Evolutionary conservation across 192 early-diverging fungal species (phyloP).

Genomic region (Nowakowskiella sp.): DNA sequence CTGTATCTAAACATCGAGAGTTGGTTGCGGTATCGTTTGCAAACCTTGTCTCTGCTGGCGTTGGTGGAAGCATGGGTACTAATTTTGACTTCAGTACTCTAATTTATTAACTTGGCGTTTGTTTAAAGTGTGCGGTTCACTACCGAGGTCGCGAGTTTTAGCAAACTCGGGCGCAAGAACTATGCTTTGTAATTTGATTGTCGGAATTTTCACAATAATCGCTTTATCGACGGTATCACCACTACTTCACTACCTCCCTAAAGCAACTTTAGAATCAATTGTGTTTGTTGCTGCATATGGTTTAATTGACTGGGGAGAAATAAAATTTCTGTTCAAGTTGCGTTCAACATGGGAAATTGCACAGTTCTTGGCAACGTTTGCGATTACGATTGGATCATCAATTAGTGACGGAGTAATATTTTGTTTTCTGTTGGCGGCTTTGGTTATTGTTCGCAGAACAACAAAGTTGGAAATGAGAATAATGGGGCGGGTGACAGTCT

Average conservation of each 20-base stretch:
- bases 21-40: slow-evolving; percentile 36
- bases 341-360: too few relatives aligned
- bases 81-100: background rate
- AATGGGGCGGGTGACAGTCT: slow-evolving; percentile 18
- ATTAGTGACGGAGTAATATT: slow-evolving; percentile 23
- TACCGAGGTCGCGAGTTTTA: slow-evolving; percentile 84
- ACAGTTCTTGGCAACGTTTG: slow-evolving; percentile 22
- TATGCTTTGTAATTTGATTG: slow-evolving; percentile 67
- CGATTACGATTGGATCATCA: slow-evolving; percentile 18
- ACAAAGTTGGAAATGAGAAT: slow-evolving; percentile 22
- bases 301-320: slow-evolving; percentile 67
- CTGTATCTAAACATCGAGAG: slow-evolving; percentile 30
- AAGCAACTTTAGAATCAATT: slow-evolving; percentile 66
- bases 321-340: slow-evolving; percentile 76
- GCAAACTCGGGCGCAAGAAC: slow-evolving; percentile 75
- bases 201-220: slow-evolving; percentile 60
- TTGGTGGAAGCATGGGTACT: slow-evolving; percentile 26
- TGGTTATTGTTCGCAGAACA: slow-evolving; percentile 27
- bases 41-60: slow-evolving; percentile 31
- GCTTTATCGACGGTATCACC: slow-evolving; percentile 65
- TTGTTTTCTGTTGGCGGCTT: slow-evolving; percentile 16
- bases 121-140: slow-evolving; percentile 70
- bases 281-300: slow-evolving; percentile 76
- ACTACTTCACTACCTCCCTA: slow-evolving; percentile 68
- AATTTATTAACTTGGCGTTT: background rate